Conservation (phyloP, 179 eudicot species). For the Beta macrorhiza region DNA sequence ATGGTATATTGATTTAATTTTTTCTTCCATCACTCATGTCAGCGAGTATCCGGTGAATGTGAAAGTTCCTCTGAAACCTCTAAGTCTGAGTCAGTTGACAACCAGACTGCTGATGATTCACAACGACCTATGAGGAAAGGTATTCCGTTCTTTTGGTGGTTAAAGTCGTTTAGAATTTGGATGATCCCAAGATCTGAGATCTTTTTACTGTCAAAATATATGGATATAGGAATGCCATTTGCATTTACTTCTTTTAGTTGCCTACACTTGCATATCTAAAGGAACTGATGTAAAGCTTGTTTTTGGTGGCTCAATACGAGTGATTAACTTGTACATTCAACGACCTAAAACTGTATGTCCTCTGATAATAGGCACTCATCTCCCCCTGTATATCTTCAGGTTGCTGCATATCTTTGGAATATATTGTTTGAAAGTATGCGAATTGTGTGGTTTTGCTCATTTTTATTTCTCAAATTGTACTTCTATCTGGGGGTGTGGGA, state of each 20-base stretch:
- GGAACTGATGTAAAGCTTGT: background rate
- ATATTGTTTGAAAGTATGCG: background rate
- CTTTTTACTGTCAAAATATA: background rate
- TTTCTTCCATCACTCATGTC: constrained; percentile 21
- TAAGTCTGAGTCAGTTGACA: constrained; percentile 47
- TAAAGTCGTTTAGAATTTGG: background rate
- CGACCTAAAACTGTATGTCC: background rate
- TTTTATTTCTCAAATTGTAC: background rate
- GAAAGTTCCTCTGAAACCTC: constrained; percentile 72
- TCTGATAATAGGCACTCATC: background rate
- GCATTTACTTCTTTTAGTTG: background rate
- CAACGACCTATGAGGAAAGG: constrained; percentile 66
- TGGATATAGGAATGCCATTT: background rate
- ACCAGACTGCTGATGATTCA: constrained; percentile 44
- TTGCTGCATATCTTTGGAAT: background rate
- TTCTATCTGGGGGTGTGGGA: background rate
- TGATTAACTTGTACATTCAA: background rate
- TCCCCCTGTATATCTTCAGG: background rate
- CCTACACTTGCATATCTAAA: background rate
- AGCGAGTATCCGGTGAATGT: constrained; percentile 67
- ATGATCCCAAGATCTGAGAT: no score
- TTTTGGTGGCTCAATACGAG: background rate
- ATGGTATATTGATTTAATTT: background rate
- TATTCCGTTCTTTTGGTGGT: constrained; percentile 15
- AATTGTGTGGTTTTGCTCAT: background rate